Percentiles rank a stretch among this genome's conserved stretches.
Conservation (phyloP, 352 stramenopile genomes). For the Globisporangium nagaii region DNA sequence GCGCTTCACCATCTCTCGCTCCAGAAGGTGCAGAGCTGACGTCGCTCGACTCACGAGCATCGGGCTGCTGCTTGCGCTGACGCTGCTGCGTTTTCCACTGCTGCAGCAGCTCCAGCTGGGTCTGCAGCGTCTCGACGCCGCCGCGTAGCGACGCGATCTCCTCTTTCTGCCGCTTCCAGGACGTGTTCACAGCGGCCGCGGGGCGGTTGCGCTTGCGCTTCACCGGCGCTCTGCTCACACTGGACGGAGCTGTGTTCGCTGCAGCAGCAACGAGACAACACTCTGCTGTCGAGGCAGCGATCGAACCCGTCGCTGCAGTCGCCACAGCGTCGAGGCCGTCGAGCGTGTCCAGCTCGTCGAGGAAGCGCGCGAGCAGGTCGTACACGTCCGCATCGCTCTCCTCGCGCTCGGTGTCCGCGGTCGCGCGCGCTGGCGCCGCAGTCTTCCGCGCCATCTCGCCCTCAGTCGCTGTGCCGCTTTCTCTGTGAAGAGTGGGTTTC, state of each 20-base stretch:
- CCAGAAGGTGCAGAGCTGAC: too few relatives aligned
- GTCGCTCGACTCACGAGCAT: not conserved
- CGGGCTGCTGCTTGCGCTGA: not conserved
- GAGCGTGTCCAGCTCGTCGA: not conserved
- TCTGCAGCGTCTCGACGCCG: slow-evolving; percentile 22
- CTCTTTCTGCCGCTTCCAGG: slow-evolving; percentile 28
- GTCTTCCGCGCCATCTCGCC: not conserved
- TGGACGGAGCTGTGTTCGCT: not conserved
- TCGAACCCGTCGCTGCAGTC: not conserved
- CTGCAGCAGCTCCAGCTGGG: slow-evolving; percentile 20
- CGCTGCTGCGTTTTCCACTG: not conserved
- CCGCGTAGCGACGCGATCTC: slow-evolving; percentile 21
- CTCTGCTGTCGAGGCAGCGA: not conserved
- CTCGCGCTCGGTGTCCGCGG: not conserved
- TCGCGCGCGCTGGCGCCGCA: not conserved
- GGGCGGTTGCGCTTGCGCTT: slow-evolving; percentile 10
- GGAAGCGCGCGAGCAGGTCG: not conserved
- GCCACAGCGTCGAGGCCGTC: not conserved
- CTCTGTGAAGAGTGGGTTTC: too few relatives aligned
- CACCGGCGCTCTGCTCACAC: not conserved
- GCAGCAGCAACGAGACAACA: not conserved
- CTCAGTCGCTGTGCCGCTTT: too few relatives aligned
- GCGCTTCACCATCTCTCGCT: too few relatives aligned
- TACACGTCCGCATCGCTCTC: not conserved
- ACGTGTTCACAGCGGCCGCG: slow-evolving; percentile 11